Conservation (phyloP, 1,284 basidiomycete genomes). For the Puccinia horiana region DNA sequence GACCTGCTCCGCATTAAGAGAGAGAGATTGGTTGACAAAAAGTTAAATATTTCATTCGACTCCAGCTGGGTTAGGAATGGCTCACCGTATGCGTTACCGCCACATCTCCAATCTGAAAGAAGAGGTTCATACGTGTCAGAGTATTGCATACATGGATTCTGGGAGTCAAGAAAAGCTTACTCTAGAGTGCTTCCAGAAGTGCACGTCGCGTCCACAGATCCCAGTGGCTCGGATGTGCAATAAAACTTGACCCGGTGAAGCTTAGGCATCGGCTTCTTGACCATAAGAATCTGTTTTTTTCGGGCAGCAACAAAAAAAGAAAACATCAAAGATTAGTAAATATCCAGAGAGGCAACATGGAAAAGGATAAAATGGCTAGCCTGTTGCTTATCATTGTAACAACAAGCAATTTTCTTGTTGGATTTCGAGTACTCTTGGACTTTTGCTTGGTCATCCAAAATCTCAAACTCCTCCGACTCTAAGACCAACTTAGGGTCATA, state of each 20-base stretch:
- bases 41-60: too few species aligned
- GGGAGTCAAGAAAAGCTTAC: not conserved
- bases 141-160: too few species aligned
- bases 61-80: not conserved
- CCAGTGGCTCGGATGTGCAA: conserved; percentile 56
- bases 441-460: conserved; percentile 14
- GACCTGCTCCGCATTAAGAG: conserved; percentile 54
- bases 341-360: not conserved
- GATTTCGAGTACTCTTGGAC: not conserved
- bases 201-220: conserved; percentile 54
- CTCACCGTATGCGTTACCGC: conserved; percentile 44
- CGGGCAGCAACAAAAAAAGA: too few species aligned
- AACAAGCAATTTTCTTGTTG: conserved; percentile 35
- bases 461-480: conserved; percentile 27
- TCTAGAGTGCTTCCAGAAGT: conserved; percentile 57
- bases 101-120: conserved; percentile 51
- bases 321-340: not conserved
- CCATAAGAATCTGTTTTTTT: conserved; percentile 56
- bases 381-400: conserved; percentile 47
- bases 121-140: conserved; percentile 46
- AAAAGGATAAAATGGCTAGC: not conserved
- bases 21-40: not conserved
- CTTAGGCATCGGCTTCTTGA: conserved; percentile 52
- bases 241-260: conserved; percentile 55
- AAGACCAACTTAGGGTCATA: conserved; percentile 26